Base-by-base conservation (phyloP, 2,329 filamentous ascomycete genomes). In the Delphinella strobiligena region DNA sequence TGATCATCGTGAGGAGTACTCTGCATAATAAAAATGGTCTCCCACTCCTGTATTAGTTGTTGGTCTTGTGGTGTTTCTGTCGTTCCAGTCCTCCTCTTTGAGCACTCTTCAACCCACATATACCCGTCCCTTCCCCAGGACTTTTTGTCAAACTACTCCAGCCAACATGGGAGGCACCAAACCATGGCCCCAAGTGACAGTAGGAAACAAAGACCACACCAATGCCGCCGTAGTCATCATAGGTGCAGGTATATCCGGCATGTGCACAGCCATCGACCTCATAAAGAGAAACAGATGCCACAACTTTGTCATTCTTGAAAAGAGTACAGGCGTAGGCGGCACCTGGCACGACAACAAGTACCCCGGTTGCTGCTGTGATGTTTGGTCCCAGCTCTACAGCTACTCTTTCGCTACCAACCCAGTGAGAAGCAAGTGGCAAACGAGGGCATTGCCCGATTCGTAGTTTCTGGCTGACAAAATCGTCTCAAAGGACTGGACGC, bases 321-420 rank as follows among this genome's bases (percentile, higher is more conserved):
- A 74, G 53, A 68, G 66, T 19, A 64, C 65, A 12, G 65, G 64
- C 2, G 54, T 74, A 9, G 70, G 69, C 4, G 71, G 49, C 41
- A 55, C 43, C 3, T 46, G 43, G 41, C 36, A 55, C 42, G 71
- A 75, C 47, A 73, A 75, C 51, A 68, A 66, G 42, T 78, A 74
- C 47, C 42, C 43, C n/a, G 45, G 43, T 19, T 54, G 48, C 44
- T 56, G 50, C 42, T 53, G 47, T 36, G 51, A 53, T 43, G 69
- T 75, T 8, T 69, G 64, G 63, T 69, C 64, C 24, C 58, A 66
- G 35, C 57, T 78, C 3, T 78, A 78, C 56, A 72, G 66, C 32
- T 77, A 69, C 53, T 75, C 71, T 4, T 79, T 78, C 48, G 73
- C 71, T 27, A 72, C 74, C 37, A 77, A 76, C 38, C 22, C 22